Base-by-base conservation (phyloP, 805 yeast species). In the Blastobotrys chiropterorum region DNA sequence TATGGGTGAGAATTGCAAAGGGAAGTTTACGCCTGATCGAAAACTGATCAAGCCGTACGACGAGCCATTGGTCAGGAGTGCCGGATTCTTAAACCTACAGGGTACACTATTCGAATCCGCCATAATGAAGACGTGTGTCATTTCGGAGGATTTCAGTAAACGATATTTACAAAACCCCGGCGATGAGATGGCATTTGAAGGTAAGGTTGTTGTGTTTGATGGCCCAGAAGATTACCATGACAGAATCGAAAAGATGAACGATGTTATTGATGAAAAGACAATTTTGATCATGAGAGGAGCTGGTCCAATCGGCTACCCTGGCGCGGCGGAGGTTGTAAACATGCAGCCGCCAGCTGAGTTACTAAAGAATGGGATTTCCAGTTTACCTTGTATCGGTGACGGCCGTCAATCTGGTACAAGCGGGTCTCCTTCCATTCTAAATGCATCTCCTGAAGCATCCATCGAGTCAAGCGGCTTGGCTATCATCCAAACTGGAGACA, bases 281-380 rank as follows among this genome's bases (percentile, higher is more conserved):
- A 59, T 62, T 46, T 49, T 62, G 30, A 55, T 62, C n/a, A 62
- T 62, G 53, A 49, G 65, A 17, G 65, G 65, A 14, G 55, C 54
- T 22, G 65, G 65, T 2, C 65, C 65, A 8, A 53, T 58, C 14
- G 65, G 65, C 11, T 62, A 57, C 44, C 65, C 65, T 19, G 65
- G 65, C 3, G 62, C 64, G 1, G 65, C 65, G 3, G 63, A 60
- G 41, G 65, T 62, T 6, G 64, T 62, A 31, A 60, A 60, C 48
- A 60, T 60, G 63, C 58, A 58, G 22, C 65, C 65, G 14, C 64
- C 65, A 1, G 49, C 62, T 8, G 42, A 53, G 17, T 48, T 60
- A 15, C 47, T 60, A 5, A 50, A 57, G 38, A 45, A 56, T 44
- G 62, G 63, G 2, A 46, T 61, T 15, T 15, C 49, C 16, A 49